Conservation (phyloP, 2,329 filamentous ascomycete genomes). For the Arthrobotrys musiformis region DNA sequence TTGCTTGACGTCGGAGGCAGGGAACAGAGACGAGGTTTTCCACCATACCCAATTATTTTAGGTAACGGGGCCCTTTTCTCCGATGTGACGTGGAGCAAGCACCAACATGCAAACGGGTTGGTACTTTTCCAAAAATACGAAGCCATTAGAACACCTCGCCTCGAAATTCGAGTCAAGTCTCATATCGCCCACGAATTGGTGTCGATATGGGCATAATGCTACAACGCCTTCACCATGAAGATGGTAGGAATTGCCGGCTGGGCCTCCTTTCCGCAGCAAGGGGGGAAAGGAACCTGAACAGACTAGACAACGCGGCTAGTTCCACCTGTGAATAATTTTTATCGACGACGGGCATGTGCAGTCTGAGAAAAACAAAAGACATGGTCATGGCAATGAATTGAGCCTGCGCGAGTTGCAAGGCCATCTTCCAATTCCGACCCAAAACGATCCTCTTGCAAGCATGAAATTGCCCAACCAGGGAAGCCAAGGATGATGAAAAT, state of each 20-base stretch:
- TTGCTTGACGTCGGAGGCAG: slow-evolving; percentile 26
- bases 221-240: neutral
- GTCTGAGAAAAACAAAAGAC: neutral
- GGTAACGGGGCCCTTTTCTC: slow-evolving; percentile 37
- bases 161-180: slow-evolving; percentile 25
- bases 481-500: slow-evolving; percentile 26
- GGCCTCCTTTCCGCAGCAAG: neutral
- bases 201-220: neutral
- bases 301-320: neutral
- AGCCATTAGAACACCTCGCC: neutral
- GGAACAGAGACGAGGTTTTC: slow-evolving; percentile 19
- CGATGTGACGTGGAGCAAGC: slow-evolving; percentile 45
- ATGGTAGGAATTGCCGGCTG: slow-evolving; percentile 4
- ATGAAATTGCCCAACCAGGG: slow-evolving; percentile 41
- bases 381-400: neutral
- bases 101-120: slow-evolving; percentile 16
- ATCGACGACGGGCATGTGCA: neutral
- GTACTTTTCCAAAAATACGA: slow-evolving; percentile 26
- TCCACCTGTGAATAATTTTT: slow-evolving; percentile 1
- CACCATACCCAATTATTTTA: slow-evolving; percentile 28
- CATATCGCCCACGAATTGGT: neutral
- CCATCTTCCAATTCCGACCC: slow-evolving; percentile 15
- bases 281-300: neutral
- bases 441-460: slow-evolving; percentile 35
- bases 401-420: slow-evolving; percentile 1